phyloP scores from a whole-genome alignment of 2,329 filamentous ascomycete genomes.

The Dactylonectria macrodidyma region DNA sequence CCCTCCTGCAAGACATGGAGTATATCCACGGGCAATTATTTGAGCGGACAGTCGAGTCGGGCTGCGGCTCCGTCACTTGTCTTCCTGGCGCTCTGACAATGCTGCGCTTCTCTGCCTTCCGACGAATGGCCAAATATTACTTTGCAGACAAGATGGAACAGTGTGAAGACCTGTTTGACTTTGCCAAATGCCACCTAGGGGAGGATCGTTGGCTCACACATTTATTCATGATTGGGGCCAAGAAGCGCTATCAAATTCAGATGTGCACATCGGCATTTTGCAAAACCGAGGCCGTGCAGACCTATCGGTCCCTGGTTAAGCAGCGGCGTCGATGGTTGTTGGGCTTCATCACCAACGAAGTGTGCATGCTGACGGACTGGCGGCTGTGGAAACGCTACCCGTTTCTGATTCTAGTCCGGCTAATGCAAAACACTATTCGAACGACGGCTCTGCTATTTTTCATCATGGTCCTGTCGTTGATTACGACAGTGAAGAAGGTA shows the following conservation, averaged over 20 bases:
- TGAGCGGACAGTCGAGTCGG: conserved; percentile 94
- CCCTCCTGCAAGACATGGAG: conserved; percentile 96
- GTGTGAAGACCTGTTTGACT: conserved; percentile 96
- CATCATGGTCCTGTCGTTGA: conserved; percentile 89
- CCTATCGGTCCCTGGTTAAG: conserved; percentile 87
- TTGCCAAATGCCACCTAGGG: conserved; percentile 93
- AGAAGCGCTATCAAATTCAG: conserved; percentile 94
- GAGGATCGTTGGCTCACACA: conserved; percentile 98
- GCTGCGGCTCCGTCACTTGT: conserved; percentile 94
- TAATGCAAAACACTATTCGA: conserved; percentile 96
- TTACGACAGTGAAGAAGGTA: conserved; percentile 86
- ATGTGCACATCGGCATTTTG: conserved; percentile 98
- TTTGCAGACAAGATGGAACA: conserved; percentile 97
- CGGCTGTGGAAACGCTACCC: conserved; percentile 94
- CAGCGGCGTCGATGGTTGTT: conserved; percentile 97
- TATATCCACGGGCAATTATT: conserved; percentile 98
- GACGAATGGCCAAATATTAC: conserved; percentile 98
- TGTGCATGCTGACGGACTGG: conserved; percentile 96
- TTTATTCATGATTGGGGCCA: conserved; percentile 98
- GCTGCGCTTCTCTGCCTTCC: conserved; percentile 94
- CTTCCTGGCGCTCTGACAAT: conserved; percentile 96
- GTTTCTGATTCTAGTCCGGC: conserved; percentile 85
- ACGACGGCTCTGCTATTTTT: conserved; percentile 96
- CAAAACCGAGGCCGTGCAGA: conserved; percentile 97
- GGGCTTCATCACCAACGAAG: conserved; percentile 97